A percentile compares a stretch with the other conserved stretches of the same genome.
phyloP scores from a whole-genome alignment of 208 protist species.

The Leptomonas pyrrhocoris region DNA sequence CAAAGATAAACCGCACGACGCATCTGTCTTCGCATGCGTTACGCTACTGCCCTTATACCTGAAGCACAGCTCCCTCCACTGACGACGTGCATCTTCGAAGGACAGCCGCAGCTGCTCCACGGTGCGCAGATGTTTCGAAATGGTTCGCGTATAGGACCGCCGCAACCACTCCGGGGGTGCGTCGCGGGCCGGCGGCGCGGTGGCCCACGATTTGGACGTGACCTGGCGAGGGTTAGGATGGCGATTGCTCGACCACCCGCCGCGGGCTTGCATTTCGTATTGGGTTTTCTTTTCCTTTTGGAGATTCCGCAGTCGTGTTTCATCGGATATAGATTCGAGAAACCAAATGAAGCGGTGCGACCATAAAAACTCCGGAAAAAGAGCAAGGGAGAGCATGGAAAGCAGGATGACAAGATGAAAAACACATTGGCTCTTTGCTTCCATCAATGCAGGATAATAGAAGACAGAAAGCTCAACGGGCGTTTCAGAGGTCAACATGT shows the following conservation, averaged over 20 bases:
- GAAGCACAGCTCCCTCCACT: conserved; percentile 44
- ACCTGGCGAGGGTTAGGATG: background rate
- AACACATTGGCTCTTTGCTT: too few species aligned
- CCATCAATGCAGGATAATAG: too few species aligned
- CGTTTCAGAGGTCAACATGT: too few species aligned
- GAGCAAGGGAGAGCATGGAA: too few species aligned
- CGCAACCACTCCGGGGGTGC: conserved; percentile 36
- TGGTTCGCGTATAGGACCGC: conserved; percentile 66
- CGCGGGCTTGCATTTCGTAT: background rate
- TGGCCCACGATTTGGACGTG: background rate
- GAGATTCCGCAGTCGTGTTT: background rate
- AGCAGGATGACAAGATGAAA: too few species aligned
- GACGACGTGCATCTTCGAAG: conserved; percentile 50
- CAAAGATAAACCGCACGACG: background rate
- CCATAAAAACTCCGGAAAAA: too few species aligned
- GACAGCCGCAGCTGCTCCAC: conserved; percentile 44
- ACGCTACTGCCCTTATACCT: background rate
- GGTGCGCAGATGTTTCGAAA: conserved; percentile 46
- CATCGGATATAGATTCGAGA: background rate
- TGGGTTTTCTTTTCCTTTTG: background rate
- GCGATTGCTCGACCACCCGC: background rate
- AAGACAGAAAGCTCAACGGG: too few species aligned
- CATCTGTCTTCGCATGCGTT: background rate
- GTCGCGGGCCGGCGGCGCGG: background rate
- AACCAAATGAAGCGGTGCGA: too few species aligned